Percentiles rank a stretch among this genome's conserved stretches.
phyloP scores from a whole-genome alignment of 768 basidiomycete species.

The Lactarius sanguifluus region DNA sequence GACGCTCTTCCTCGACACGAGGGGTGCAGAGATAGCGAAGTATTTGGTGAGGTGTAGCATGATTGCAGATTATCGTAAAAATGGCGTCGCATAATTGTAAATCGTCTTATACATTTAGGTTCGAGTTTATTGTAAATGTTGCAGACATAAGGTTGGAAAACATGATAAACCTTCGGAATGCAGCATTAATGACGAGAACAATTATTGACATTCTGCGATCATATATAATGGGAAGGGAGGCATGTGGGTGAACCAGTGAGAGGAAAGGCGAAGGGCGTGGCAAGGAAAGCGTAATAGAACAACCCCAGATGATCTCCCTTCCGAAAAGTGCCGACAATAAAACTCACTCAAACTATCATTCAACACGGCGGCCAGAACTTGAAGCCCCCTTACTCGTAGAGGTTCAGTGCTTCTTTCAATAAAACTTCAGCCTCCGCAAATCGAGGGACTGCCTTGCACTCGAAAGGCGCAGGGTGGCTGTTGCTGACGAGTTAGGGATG shows the following conservation, averaged over 20 bases:
- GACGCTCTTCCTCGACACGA: too few relatives aligned
- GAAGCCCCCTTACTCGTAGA: neutral
- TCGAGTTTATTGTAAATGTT: too few relatives aligned
- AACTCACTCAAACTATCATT: neutral
- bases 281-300: neutral
- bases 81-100: too few relatives aligned
- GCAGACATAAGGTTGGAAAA: too few relatives aligned
- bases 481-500: neutral
- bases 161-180: neutral
- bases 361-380: neutral
- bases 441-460: constrained; percentile 5
- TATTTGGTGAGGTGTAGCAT: too few relatives aligned
- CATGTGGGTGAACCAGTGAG: neutral
- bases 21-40: too few relatives aligned
- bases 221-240: neutral
- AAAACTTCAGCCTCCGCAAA: constrained; percentile 3
- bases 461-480: constrained; percentile 1
- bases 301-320: neutral
- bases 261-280: neutral
- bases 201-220: neutral
- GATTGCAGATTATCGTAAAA: too few relatives aligned
- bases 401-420: neutral
- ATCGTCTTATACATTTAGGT: too few relatives aligned
- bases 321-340: neutral
- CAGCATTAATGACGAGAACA: neutral